A percentile compares a stretch with the other conserved stretches of the same genome.
Evolutionary conservation across 306 rosid species (phyloP).

Genomic region (Dryas octopetala): DNA sequence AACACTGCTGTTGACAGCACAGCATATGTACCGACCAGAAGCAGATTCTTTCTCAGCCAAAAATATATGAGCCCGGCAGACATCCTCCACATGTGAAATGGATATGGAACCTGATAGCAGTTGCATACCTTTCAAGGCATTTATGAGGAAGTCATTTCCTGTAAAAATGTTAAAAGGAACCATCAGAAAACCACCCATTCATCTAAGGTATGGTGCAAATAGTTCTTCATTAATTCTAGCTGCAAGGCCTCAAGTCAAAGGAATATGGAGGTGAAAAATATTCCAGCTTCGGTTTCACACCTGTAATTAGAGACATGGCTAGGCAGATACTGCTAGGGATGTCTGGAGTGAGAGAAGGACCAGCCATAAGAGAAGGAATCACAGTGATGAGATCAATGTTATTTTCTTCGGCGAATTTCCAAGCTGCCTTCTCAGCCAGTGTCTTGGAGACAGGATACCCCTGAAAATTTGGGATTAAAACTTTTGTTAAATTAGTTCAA

Average conservation of each 20-base stretch:
- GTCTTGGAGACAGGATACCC: constrained; percentile 77
- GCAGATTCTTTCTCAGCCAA: constrained; percentile 83
- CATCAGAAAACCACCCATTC: not conserved
- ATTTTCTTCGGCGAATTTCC: constrained; percentile 72
- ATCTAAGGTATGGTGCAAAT: not conserved
- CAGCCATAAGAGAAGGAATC: constrained; percentile 64
- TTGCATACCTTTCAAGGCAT: constrained; percentile 69
- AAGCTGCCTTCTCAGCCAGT: constrained; percentile 73
- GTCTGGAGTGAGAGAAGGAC: constrained; percentile 65
- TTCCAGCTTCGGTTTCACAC: constrained; percentile 26
- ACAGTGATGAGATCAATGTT: constrained; percentile 72
- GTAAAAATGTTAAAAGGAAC: constrained; percentile 19
- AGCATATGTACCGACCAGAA: constrained; percentile 67
- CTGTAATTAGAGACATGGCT: constrained; percentile 56
- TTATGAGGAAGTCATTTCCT: constrained; percentile 67
- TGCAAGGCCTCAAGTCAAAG: not conserved
- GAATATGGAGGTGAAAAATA: not conserved
- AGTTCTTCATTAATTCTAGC: not conserved
- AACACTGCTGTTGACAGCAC: constrained; percentile 57
- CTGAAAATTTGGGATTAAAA: constrained; percentile 36
- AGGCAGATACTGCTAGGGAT: constrained; percentile 57
- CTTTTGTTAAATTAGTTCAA: not conserved
- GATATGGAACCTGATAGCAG: constrained; percentile 66
- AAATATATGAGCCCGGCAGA: constrained; percentile 67
- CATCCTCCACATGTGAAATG: constrained; percentile 71